Base-by-base conservation (phyloP, 2,329 filamentous ascomycete genomes). In the Diaporthe citri region DNA sequence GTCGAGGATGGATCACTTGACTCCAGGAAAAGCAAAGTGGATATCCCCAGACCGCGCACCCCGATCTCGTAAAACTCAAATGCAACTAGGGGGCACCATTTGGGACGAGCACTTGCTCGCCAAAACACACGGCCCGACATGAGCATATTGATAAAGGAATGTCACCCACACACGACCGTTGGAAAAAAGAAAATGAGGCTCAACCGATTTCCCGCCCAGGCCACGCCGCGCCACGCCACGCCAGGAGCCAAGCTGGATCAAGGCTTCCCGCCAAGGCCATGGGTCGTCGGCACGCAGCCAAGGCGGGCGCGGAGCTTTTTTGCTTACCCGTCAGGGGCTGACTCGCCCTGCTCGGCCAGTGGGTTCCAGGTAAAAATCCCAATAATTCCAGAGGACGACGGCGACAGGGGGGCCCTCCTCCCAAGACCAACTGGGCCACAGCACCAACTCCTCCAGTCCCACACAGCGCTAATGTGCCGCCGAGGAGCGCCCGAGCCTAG, bases 401-500 rank as follows among this genome's bases (percentile, higher is more conserved):
- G 22, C 28, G 57, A 60, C 41, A 66, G 60, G 60, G 60, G 62
- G 59, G 12, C n/a, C 59, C 57, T 22, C 43, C 28, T 12, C 60
- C 60, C n/a, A 55, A 25, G 48, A 22, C 64, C 31, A 52, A 39
- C 34, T n/a, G 34, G 64, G 36, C n/a, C 48, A 6, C 10, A 17
- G 25, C 31, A 20, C 20, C 20, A 20, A 22, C 43, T n/a, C 36
- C 25, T 46, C 34, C 15, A 48, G 67, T 64, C 72, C 72, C 75
- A 74, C 75, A 52, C 66, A 48, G 60, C 31, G 60, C 72, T 66
- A 34, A 43, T 62, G 51, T 72, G 31, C 36, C 75, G 75, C 75
- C 75, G 75, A 76, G 75, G 62, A 76, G 69, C 22, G 28, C 43
- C 75, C 75, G 75, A 66, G 46, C 55, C 69, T 76, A 76, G 48